Base-by-base conservation (phyloP, 768 basidiomycete genomes). In the Mycena kentingensis region DNA sequence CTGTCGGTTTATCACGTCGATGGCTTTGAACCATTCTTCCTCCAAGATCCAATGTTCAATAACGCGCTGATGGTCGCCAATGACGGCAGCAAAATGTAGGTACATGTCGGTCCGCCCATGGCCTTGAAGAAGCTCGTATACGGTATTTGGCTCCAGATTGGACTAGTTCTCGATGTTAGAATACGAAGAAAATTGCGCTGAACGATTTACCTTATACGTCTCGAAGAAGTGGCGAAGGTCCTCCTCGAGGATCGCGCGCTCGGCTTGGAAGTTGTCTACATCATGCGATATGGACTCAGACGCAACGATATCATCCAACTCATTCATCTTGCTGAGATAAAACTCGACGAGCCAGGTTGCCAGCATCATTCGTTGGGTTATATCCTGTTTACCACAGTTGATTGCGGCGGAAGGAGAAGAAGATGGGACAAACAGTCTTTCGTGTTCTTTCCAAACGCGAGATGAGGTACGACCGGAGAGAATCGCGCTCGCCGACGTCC, bases 271-370 rank as follows among this genome's bases (percentile, higher is more conserved):
- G 65, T 94, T 95, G 46, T 94, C 90, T 15, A 88, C 86, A 57
- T 96, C 90, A 46, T 85, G 84, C 11, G 87, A 83, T 13, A 84
- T 77, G 1, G 83, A 83, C 67, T 94, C 93, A 0, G 95, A 90
- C 0, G 93, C 93, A 24, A 95, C 84, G 16, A 94, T 77, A 64
- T 98, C 97, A 64, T 99, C 97, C 45, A 98, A 74, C 55, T 96
- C 92, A 63, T 97, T 96, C 68, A 91, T 93, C 74, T 97, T 98
- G 70, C 90, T 90, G 15, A 99, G 82, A 65, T 94, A 98, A 58
- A 98, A 93, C 69, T 99, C 97, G 26, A 97, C 88, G 12, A 99
- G 83, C 97, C 97, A 99, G 0, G 94, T 98, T 16, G 97, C 95
- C 18, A 99, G 74, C 85, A 98, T 93, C 88, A 94, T 94, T 34